A percentile compares a stretch with the other conserved stretches of the same genome.
Conservation (phyloP, 176 grass and related monocot genomes). For the Tuctoria greenei region DNA sequence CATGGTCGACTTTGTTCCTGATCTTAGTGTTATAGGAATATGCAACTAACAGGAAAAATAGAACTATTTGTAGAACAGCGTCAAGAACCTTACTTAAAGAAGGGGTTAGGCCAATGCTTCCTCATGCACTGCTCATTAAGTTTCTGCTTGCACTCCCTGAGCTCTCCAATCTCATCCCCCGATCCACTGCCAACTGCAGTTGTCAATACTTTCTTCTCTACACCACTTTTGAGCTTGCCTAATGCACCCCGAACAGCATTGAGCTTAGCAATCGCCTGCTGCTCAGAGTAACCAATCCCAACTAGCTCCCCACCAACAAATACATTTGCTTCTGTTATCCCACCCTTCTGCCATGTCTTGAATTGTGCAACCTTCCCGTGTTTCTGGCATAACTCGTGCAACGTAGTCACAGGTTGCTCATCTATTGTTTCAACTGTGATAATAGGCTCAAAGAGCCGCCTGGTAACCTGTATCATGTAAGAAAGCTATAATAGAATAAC, state of each 20-base stretch:
- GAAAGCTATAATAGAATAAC: not conserved
- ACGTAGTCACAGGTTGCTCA: slow-evolving; percentile 72
- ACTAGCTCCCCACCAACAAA: slow-evolving; percentile 55
- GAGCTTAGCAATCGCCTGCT: slow-evolving; percentile 76
- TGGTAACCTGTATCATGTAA: slow-evolving; percentile 53
- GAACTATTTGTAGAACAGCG: slow-evolving; percentile 2
- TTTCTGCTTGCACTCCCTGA: slow-evolving; percentile 70
- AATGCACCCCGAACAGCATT: slow-evolving; percentile 78
- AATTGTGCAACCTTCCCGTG: slow-evolving; percentile 58
- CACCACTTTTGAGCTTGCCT: slow-evolving; percentile 44
- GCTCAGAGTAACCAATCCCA: slow-evolving; percentile 64
- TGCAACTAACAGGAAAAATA: not conserved
- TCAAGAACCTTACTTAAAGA: slow-evolving; percentile 66
- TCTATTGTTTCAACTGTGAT: slow-evolving; percentile 68
- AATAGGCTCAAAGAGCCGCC: slow-evolving; percentile 66
- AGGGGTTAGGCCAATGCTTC: slow-evolving; percentile 57
- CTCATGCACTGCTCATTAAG: slow-evolving; percentile 59
- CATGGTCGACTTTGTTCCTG: not conserved
- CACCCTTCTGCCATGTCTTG: slow-evolving; percentile 53
- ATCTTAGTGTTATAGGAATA: not conserved
- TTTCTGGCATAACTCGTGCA: slow-evolving; percentile 73
- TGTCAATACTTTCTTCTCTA: slow-evolving; percentile 15
- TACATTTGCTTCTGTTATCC: slow-evolving; percentile 51
- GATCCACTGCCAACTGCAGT: not conserved
- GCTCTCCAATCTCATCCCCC: slow-evolving; percentile 37